These are phyloP conservation scores for Sphagnum contortum DNA, from an alignment of 225 moss, liverwort and hornwort genomes.

Conservation along the genomic window DNA sequence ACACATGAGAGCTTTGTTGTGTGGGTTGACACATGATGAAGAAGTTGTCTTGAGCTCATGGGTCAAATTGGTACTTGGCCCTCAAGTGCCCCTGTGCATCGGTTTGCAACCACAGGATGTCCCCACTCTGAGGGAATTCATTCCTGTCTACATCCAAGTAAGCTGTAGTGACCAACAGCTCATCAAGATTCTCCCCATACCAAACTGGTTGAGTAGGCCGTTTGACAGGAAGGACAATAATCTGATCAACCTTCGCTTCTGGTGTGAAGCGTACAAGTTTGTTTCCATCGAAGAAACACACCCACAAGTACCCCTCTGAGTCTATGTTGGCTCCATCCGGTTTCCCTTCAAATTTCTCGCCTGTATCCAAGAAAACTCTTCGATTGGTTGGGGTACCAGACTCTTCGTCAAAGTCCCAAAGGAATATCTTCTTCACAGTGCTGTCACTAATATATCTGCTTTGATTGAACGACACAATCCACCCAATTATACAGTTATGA, in stretches of 20 bases:
- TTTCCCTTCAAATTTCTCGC: conserved; percentile 36
- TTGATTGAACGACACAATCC: neutral
- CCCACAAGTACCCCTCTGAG: conserved; percentile 68
- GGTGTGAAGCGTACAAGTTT: conserved; percentile 64
- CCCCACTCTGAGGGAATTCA: conserved; percentile 52
- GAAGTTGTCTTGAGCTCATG: neutral
- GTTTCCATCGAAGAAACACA: conserved; percentile 77
- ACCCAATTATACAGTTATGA: no score
- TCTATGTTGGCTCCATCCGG: conserved; percentile 88
- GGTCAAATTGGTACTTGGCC: conserved; percentile 41
- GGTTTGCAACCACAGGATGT: conserved; percentile 44
- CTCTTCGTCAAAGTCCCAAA: conserved; percentile 84
- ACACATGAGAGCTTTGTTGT: no score
- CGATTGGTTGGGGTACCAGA: conserved; percentile 61
- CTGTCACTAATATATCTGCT: conserved; percentile 71
- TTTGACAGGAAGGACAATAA: conserved; percentile 54
- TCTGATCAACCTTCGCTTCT: conserved; percentile 21
- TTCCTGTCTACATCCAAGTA: conserved; percentile 35
- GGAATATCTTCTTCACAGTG: conserved; percentile 66
- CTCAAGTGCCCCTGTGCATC: conserved; percentile 56
- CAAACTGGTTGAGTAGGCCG: conserved; percentile 83
- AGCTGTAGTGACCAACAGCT: conserved; percentile 66
- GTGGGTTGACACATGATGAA: no score
- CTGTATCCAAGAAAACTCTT: conserved; percentile 65
- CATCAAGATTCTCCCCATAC: conserved; percentile 58